phyloP scores from a whole-genome alignment of 257 asterid species.

The Mitragyna speciosa region DNA sequence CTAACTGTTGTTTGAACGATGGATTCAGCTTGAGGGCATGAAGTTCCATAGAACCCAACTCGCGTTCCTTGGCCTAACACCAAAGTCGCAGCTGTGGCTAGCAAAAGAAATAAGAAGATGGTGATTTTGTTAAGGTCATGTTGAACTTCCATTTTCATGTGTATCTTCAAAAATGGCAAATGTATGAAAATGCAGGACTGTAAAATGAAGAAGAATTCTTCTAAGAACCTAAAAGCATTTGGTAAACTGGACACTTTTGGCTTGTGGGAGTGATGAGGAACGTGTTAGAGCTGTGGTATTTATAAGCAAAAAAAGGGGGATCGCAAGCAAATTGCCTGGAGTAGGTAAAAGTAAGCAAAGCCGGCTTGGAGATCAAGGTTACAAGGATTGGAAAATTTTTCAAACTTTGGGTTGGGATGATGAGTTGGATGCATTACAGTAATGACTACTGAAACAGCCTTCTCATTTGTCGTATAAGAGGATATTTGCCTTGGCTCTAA shows the following conservation, averaged over 20 bases:
- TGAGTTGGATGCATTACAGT: constrained; percentile 29
- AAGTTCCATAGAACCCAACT: constrained; percentile 60
- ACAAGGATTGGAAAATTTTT: neutral
- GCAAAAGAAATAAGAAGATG: constrained; percentile 12
- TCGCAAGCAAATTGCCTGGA: constrained; percentile 29
- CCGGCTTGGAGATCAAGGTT: constrained; percentile 22
- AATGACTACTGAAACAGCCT: neutral
- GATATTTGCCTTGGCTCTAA: neutral
- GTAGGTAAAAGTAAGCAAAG: constrained; percentile 35
- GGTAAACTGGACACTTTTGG: neutral
- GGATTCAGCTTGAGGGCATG: constrained; percentile 71
- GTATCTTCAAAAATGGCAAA: neutral
- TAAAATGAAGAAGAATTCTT: neutral
- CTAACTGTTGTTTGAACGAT: constrained; percentile 55
- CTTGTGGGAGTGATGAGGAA: constrained; percentile 18
- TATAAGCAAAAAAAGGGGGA: constrained; percentile 29
- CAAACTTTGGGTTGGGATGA: constrained; percentile 11
- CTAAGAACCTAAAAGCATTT: neutral
- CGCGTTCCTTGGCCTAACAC: constrained; percentile 65
- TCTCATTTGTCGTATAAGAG: neutral
- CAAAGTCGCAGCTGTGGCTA: constrained; percentile 28
- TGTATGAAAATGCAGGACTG: neutral
- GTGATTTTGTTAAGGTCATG: neutral
- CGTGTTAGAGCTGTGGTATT: constrained; percentile 20
- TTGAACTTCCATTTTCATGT: constrained; percentile 3